Percentiles rank a stretch among this genome's conserved stretches.
Evolutionary conservation across 108 stramenopile genomes (phyloP).

Genomic region (Pseudonitzschia pungens): DNA sequence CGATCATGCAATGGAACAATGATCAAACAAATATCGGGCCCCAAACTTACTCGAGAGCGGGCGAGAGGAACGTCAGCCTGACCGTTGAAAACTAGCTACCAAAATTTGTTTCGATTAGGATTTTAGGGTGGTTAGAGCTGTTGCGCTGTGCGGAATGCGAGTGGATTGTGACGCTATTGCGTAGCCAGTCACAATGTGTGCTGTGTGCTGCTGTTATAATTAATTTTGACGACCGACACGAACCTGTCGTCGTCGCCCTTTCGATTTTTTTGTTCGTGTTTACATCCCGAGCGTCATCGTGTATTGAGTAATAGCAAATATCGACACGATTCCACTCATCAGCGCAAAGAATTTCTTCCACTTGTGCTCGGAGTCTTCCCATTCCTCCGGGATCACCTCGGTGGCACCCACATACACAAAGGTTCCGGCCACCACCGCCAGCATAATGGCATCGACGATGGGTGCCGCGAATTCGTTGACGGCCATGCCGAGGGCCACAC

Average conservation of each 20-base stretch:
- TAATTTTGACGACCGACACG: too few species aligned
- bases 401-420: conserved; percentile 99
- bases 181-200: too few species aligned
- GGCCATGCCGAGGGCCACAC: conserved; percentile 82
- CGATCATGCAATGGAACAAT: too few species aligned
- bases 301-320: conserved; percentile 85
- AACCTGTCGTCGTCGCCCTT: too few species aligned
- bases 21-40: too few species aligned
- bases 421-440: conserved; percentile 96
- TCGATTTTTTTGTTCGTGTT: background rate
- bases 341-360: conserved; percentile 92
- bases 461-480: conserved; percentile 88
- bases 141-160: too few species aligned
- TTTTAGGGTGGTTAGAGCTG: too few species aligned
- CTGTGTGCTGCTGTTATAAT: too few species aligned
- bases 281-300: conserved; percentile 65
- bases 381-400: conserved; percentile 96
- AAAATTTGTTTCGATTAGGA: too few species aligned
- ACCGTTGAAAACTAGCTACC: too few species aligned
- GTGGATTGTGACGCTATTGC: too few species aligned
- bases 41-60: background rate
- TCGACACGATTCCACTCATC: conserved; percentile 75
- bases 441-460: conserved; percentile 91
- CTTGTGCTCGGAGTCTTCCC: conserved; percentile 90
- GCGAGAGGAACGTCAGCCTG: background rate